phyloP scores from a whole-genome alignment of 2,329 filamentous ascomycete genomes.

The Colletotrichum tropicale region DNA sequence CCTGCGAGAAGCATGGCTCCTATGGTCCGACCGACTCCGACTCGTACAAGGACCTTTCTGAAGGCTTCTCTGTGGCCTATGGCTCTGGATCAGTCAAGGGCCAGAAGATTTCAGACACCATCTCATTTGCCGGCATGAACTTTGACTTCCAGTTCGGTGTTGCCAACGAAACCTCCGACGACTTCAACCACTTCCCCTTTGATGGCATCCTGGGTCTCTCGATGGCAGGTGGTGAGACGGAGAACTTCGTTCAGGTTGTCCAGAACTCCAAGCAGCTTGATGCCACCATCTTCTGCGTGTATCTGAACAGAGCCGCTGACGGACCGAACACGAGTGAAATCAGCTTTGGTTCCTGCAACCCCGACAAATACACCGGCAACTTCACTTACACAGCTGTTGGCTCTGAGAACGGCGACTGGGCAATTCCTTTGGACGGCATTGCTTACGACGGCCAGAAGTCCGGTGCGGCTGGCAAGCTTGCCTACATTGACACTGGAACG shows the following conservation, averaged over 20 bases:
- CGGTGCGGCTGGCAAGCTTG: constrained; percentile 59
- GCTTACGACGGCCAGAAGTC: constrained; percentile 64
- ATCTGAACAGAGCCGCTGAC: constrained; percentile 70
- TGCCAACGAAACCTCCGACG: constrained; percentile 71
- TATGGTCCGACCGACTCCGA: constrained; percentile 72
- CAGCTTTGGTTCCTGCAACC: constrained; percentile 75
- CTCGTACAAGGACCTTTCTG: constrained; percentile 58
- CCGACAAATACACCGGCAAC: constrained; percentile 68
- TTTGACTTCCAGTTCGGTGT: constrained; percentile 74
- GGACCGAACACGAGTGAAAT: constrained; percentile 75
- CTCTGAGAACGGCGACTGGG: constrained; percentile 68
- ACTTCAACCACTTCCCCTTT: constrained; percentile 81
- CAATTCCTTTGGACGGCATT: constrained; percentile 71
- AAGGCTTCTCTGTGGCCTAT: constrained; percentile 71
- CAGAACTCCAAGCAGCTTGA: constrained; percentile 58
- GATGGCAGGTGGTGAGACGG: constrained; percentile 60
- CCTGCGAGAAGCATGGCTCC: constrained; percentile 72
- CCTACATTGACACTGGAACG: constrained; percentile 85
- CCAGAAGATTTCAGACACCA: constrained; percentile 66
- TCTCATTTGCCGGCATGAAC: constrained; percentile 70
- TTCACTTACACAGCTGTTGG: constrained; percentile 68
- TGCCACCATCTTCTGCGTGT: constrained; percentile 73
- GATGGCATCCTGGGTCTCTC: constrained; percentile 87
- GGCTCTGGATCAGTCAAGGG: constrained; percentile 79
- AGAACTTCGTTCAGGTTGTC: constrained; percentile 72